phyloP scores from a whole-genome alignment of 2,329 filamentous ascomycete species.

The Cordyceps pruinosa region DNA sequence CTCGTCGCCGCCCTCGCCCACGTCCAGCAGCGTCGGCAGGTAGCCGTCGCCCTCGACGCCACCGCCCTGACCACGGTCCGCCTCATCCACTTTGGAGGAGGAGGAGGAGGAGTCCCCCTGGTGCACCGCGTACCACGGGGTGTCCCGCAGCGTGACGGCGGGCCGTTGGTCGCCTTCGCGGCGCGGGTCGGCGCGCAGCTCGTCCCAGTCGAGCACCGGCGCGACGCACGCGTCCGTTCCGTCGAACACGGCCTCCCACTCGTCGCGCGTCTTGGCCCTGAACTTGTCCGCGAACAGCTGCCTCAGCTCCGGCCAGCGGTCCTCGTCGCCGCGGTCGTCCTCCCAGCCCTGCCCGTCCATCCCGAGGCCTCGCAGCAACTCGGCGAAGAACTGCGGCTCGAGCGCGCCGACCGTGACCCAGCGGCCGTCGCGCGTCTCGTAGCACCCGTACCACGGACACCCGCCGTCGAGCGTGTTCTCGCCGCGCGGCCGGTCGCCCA shows the following conservation, averaged over 20 bases:
- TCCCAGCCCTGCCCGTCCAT: slow-evolving; percentile 47
- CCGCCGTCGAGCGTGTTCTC: slow-evolving; percentile 77
- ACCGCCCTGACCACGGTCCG: slow-evolving; percentile 52
- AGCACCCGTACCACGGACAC: slow-evolving; percentile 83
- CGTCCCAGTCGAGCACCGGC: slow-evolving; percentile 71
- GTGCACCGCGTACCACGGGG: slow-evolving; percentile 58
- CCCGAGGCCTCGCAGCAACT: slow-evolving; percentile 59
- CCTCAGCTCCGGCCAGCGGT: slow-evolving; percentile 61
- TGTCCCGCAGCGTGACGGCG: slow-evolving; percentile 58
- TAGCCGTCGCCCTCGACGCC: slow-evolving; percentile 65
- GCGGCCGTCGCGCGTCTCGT: slow-evolving; percentile 70
- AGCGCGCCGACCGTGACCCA: slow-evolving; percentile 87
- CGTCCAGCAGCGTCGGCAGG: slow-evolving; percentile 47
- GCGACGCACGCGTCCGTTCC: slow-evolving; percentile 88
- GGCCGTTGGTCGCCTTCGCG: slow-evolving; percentile 65
- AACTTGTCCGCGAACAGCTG: slow-evolving; percentile 57
- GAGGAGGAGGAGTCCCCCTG: neutral
- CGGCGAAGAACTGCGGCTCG: slow-evolving; percentile 77
- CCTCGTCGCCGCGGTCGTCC: slow-evolving; percentile 49
- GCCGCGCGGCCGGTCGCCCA: slow-evolving; percentile 60
- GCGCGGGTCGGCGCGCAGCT: slow-evolving; percentile 51
- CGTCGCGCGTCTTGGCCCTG: slow-evolving; percentile 57
- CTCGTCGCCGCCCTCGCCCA: slow-evolving; percentile 67
- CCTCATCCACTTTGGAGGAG: slow-evolving; percentile 24
- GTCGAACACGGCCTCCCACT: slow-evolving; percentile 86